Conservation (phyloP, 768 basidiomycete genomes). For the Multifurca ochricompacta region DNA sequence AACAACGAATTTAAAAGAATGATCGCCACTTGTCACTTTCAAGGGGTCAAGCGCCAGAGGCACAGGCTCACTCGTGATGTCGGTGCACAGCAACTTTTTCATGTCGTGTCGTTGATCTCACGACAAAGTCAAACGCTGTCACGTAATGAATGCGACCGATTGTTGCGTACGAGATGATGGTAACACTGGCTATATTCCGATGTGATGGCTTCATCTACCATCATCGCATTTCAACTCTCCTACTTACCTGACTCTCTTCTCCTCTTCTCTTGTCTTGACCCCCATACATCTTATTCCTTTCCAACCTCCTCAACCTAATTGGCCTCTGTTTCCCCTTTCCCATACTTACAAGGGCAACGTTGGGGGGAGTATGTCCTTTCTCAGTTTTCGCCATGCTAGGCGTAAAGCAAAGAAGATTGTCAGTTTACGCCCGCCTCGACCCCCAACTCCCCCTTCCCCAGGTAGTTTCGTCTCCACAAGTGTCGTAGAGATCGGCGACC, state of each 20-base stretch:
- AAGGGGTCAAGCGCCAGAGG: background rate
- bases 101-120: background rate
- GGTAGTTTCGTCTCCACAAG: background rate
- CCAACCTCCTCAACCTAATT: background rate
- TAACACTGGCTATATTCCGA: background rate
- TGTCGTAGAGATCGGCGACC: conserved; percentile 15
- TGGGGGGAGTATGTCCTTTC: conserved; percentile 13
- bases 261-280: no score
- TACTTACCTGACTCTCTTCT: background rate
- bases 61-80: background rate
- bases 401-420: conserved; percentile 19
- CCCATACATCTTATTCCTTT: background rate
- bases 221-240: conserved; percentile 6
- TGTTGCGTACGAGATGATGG: background rate
- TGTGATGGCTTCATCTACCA: background rate
- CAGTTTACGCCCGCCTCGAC: background rate
- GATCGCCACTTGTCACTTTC: background rate
- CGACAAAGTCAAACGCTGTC: background rate
- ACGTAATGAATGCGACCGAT: background rate
- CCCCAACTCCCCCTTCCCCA: background rate
- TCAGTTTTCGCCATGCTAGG: conserved; percentile 16
- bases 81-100: background rate
- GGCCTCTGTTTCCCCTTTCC: background rate
- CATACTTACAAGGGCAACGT: background rate
- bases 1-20: no score